Evolutionary conservation across 2,329 filamentous ascomycete species (phyloP), one percentile per base, ranked within the genome.

Genomic region (Beauveria rudraprayagi): DNA sequence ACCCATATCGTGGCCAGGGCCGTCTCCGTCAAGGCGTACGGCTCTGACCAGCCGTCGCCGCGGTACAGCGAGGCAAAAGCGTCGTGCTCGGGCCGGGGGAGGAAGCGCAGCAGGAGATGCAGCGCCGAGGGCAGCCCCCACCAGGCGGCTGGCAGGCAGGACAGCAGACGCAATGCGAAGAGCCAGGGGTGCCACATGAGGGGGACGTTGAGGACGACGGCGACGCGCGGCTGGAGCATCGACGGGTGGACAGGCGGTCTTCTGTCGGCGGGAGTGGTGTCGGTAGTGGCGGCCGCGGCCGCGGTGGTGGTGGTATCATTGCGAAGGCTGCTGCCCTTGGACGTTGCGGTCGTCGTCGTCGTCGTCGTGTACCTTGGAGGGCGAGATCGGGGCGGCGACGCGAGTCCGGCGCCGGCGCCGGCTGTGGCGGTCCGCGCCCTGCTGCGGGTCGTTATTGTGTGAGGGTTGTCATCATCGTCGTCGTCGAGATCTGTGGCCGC

Each of bases 1-100:
- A 89, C 88, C 87, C 89, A 90, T 73, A 90, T 83, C 64, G 89
- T 85, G 56, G 88, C 88, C 71, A 91, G 76, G 56, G 83, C 81
- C 48, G 87, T 86, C 77, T 91, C 87, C 6, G 84, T 89, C 67
- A 90, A 65, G 24, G 76, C 71, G 61, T 76, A 76, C 5, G 68
- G 67, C 41, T 69, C 60, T 48, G 59, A 58, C 53, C 24, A 40
- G 44, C 44, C 58, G 19, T 52, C 60, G 14, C 19, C 65, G 47
- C 66, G 22, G 44, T 61, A 30, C 26, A 56, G 44, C 51, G 65
- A 57, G 63, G 66, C 69, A 61, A 16, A 71, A 65, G 24, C 68
- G 55, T 56, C 40, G 30, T 60, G 63, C 54, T 72, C 69, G 6
- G 69, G 68, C 2, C 72, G 70, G 8, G 72, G 78, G 57, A 89